Base-by-base conservation (phyloP, 2,329 filamentous ascomycete species). In the Alternaria solani region DNA sequence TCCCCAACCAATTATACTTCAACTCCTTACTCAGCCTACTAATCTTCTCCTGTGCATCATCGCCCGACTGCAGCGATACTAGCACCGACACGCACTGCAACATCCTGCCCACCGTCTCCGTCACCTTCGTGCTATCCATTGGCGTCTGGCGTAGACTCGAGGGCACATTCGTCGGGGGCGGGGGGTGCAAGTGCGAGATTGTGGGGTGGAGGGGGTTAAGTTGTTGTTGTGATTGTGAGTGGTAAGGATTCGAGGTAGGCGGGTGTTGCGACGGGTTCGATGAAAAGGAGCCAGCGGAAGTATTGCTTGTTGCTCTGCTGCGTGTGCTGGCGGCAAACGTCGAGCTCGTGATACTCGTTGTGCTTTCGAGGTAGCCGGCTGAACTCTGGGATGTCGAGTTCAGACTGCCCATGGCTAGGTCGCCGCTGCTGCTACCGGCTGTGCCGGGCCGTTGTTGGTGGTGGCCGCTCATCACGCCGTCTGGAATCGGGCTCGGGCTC, bases 1-100 rank as follows among this genome's bases (percentile, higher is more conserved):
- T 85, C 0, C 94, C 94, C 1, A 99, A 85, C 95, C 95, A 99
- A 78, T 99, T 99, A 71, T 97, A 88, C 80, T 98, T 99, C 62
- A 99, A 82, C 69, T 95, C 89, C 74, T 92, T 90, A 58, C 91
- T 93, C 63, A 99, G 82, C 72, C 94, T 87, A 63, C 94, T 91
- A 72, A 98, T 91, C 79, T 90, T 92, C 57, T 85, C 86, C 74
- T 94, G 92, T 1, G 87, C 85, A 38, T 90, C 88, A 65, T 96
- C 92, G 9, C 86, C 87, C 1, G 85, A 88, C 72, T 88, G 90
- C 12, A 96, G 87, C 63, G 89, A 89, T 3, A 92, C 91, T 23
- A 99, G 83, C 7, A 99, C 93, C 75, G 91, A 94, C 79, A 98
- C 90, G 78, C 95, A 99, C 81, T 99, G 95, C 64, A 99, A 83